phyloP scores from a whole-genome alignment of 1,284 basidiomycete genomes.

The Fomitopsis palustris region DNA sequence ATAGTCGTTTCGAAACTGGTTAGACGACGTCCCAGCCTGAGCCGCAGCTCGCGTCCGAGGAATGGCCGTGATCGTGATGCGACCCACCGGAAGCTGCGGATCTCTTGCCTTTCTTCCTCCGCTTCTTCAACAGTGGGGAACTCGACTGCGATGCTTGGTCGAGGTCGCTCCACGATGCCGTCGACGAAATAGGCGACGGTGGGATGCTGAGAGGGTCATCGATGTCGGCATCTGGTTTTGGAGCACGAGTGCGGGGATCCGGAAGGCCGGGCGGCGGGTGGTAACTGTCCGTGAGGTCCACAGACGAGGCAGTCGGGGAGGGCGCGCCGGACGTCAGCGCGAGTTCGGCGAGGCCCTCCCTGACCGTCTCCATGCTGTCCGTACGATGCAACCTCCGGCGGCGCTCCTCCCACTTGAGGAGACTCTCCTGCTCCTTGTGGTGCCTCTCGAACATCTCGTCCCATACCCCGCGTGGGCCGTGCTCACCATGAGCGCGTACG shows the following conservation, averaged over 20 bases:
- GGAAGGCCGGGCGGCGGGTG: too few species aligned
- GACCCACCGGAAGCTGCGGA: neutral
- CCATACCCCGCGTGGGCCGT: conserved; percentile 46
- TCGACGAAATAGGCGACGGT: neutral
- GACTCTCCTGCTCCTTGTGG: conserved; percentile 51
- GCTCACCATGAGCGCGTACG: conserved; percentile 24
- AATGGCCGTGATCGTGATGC: neutral
- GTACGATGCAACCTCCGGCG: conserved; percentile 13
- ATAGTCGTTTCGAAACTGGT: neutral
- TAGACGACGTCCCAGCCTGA: conserved; percentile 2
- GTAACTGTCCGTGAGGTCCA: neutral
- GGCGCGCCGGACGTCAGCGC: neutral
- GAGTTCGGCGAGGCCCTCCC: neutral
- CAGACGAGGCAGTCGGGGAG: neutral
- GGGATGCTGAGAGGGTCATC: neutral
- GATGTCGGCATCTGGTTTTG: neutral
- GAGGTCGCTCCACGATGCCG: conserved; percentile 1
- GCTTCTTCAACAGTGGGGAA: neutral
- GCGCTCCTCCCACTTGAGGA: conserved; percentile 46
- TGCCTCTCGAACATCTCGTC: conserved; percentile 62
- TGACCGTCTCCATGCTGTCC: conserved; percentile 33
- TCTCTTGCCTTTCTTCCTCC: neutral
- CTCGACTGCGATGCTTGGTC: neutral
- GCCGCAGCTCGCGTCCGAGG: neutral
- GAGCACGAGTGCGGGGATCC: neutral